Evolutionary conservation across 352 stramenopile genomes (phyloP).

Genomic region (Phytophthora sojae): DNA sequence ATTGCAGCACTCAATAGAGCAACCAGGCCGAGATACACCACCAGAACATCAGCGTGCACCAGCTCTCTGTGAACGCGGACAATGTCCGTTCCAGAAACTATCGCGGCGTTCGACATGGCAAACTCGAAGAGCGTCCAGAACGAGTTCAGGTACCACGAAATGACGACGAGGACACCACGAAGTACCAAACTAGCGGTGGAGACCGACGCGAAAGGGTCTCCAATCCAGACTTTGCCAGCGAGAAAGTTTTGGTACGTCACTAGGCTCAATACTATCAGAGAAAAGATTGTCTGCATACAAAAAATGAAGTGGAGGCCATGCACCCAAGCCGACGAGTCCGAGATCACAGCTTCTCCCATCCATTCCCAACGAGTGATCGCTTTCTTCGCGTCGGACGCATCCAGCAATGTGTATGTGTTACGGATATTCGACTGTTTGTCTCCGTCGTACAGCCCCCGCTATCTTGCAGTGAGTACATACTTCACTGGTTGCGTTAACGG

Average conservation of each 20-base stretch:
- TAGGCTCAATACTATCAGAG: background rate
- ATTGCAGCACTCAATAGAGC: slow-evolving; percentile 15
- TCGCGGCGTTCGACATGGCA: slow-evolving; percentile 17
- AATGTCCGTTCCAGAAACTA: background rate
- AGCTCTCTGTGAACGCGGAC: slow-evolving; percentile 27
- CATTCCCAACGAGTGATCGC: slow-evolving; percentile 14
- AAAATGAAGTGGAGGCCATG: background rate
- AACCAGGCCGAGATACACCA: slow-evolving; percentile 19
- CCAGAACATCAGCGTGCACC: slow-evolving; percentile 34
- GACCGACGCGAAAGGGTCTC: slow-evolving; percentile 38
- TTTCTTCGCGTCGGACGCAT: background rate
- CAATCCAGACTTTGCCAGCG: background rate
- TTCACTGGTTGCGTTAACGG: slow-evolving; percentile 26
- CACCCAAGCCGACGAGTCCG: background rate
- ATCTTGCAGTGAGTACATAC: slow-evolving; percentile 20
- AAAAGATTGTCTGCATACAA: background rate
- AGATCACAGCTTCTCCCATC: background rate
- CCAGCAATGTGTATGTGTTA: slow-evolving; percentile 17
- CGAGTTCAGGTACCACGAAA: slow-evolving; percentile 31
- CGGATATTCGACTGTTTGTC: slow-evolving; percentile 31
- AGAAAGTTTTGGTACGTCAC: background rate
- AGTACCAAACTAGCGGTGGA: slow-evolving; percentile 27
- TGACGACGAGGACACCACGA: slow-evolving; percentile 21
- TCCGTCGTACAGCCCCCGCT: slow-evolving; percentile 35
- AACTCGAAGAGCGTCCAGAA: slow-evolving; percentile 44